Percentiles rank a stretch among this genome's conserved stretches.
Conservation (phyloP, 805 yeast species). For the Saturnispora zaruensis region DNA sequence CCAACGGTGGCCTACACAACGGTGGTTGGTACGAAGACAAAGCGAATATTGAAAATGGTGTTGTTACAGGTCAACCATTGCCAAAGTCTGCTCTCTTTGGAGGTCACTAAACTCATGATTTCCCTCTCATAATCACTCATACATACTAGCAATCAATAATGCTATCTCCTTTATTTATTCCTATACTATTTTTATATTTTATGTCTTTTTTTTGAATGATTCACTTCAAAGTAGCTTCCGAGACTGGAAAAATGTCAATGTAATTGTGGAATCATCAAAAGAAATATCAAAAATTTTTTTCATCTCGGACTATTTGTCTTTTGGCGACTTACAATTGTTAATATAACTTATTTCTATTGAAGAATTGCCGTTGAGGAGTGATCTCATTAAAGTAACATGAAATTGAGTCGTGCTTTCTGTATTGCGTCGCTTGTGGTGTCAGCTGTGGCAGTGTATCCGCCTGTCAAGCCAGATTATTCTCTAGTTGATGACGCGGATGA, state of each 20-base stretch:
- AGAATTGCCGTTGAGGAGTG: not conserved
- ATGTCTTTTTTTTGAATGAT: not conserved
- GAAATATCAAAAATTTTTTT: not conserved
- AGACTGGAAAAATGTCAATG: not conserved
- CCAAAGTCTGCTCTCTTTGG: conserved; percentile 33
- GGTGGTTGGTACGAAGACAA: conserved; percentile 71
- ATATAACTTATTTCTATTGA: not conserved
- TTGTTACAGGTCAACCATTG: conserved; percentile 51
- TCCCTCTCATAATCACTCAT: not conserved
- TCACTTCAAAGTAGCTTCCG: not conserved
- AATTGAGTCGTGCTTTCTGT: not conserved
- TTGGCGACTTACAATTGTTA: not conserved
- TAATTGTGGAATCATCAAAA: not conserved
- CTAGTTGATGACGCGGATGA: conserved; percentile 7
- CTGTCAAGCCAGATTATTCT: conserved; percentile 7
- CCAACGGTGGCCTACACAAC: conserved; percentile 31
- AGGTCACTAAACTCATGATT: conserved; percentile 16
- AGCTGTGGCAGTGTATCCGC: conserved; percentile 16
- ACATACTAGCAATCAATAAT: not conserved
- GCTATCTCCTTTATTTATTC: not conserved
- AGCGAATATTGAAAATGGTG: conserved; percentile 53
- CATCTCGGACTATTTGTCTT: not conserved
- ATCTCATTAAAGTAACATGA: not conserved
- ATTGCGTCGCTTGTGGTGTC: not conserved
- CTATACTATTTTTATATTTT: not conserved